Percentiles rank a stretch among this genome's conserved stretches.
phyloP scores from a whole-genome alignment of 371 early-diverging fungal genomes.

The Mortierella sp. region DNA sequence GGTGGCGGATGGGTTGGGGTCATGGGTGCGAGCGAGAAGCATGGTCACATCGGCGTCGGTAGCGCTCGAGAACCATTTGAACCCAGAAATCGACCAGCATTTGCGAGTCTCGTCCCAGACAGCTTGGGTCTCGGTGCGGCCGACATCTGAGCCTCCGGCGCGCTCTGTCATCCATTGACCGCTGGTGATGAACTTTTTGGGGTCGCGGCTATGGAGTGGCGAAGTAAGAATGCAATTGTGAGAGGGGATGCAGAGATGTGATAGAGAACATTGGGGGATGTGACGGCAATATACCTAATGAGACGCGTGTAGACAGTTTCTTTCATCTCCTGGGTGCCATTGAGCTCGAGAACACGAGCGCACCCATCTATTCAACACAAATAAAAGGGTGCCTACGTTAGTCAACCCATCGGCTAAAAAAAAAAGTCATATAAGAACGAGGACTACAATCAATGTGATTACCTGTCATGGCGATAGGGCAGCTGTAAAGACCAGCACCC shows the following conservation, averaged over 20 bases:
- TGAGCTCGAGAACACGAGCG: constrained; percentile 70
- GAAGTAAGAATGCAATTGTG: not conserved
- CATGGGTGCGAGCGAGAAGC: constrained; percentile 71
- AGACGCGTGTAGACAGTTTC: constrained; percentile 59
- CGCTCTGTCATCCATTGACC: constrained; percentile 88
- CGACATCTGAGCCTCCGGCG: constrained; percentile 77
- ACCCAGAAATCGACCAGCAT: constrained; percentile 70
- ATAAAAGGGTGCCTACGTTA: not conserved
- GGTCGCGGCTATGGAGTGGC: constrained; percentile 62
- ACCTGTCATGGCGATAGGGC: constrained; percentile 81
- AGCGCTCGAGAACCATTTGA: constrained; percentile 83
- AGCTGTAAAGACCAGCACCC: constrained; percentile 67
- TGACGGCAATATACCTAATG: constrained; percentile 24
- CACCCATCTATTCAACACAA: constrained; percentile 65
- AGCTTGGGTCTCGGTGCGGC: constrained; percentile 69
- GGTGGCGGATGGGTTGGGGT: constrained; percentile 53
- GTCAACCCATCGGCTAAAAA: constrained; percentile 27
- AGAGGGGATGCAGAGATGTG: not conserved
- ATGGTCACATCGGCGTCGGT: constrained; percentile 79
- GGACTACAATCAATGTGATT: not conserved
- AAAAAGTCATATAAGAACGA: too few relatives aligned
- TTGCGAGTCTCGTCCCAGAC: constrained; percentile 59
- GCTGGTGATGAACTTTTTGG: constrained; percentile 68
- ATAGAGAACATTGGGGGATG: too few relatives aligned
- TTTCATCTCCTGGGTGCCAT: constrained; percentile 68